phyloP scores from a whole-genome alignment of 768 basidiomycete species.

The Terana coerulea region DNA sequence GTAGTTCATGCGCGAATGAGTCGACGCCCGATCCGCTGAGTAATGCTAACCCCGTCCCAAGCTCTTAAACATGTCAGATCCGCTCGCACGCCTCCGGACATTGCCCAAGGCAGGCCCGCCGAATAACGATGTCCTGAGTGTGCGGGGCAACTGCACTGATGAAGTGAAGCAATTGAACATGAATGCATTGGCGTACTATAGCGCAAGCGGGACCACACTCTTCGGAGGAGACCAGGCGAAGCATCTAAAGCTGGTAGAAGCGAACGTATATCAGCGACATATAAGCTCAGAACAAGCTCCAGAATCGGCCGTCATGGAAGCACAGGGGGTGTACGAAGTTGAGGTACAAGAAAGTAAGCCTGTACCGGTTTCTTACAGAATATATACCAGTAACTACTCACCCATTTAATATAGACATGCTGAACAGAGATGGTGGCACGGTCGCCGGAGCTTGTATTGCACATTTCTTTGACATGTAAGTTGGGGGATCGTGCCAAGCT shows the following conservation, averaged over 20 bases:
- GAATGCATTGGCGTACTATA: constrained; percentile 22
- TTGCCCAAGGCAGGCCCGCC: constrained; percentile 21
- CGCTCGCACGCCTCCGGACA: constrained; percentile 3
- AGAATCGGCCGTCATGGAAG: constrained; percentile 6
- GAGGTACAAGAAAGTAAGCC: constrained; percentile 19
- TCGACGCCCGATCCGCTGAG: no score
- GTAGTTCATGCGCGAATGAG: no score
- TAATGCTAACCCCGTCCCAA: no score
- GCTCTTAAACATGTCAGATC: not conserved
- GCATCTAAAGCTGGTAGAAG: constrained; percentile 20
- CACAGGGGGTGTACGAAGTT: constrained; percentile 19
- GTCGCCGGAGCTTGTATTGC: constrained; percentile 19
- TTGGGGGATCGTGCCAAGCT: not conserved
- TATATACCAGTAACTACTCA: no score
- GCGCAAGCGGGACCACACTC: constrained; percentile 16
- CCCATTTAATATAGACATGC: constrained; percentile 19
- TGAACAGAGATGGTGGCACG: constrained; percentile 23
- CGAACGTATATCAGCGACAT: constrained; percentile 6
- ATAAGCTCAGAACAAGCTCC: not conserved
- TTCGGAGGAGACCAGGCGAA: constrained; percentile 18
- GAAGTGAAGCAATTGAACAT: constrained; percentile 18
- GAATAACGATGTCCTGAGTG: constrained; percentile 19
- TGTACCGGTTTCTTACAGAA: not conserved
- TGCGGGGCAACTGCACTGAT: constrained; percentile 20
- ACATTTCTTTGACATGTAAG: constrained; percentile 23